Conservation (phyloP, 106 monocot species). For the Acorus gramineus region DNA sequence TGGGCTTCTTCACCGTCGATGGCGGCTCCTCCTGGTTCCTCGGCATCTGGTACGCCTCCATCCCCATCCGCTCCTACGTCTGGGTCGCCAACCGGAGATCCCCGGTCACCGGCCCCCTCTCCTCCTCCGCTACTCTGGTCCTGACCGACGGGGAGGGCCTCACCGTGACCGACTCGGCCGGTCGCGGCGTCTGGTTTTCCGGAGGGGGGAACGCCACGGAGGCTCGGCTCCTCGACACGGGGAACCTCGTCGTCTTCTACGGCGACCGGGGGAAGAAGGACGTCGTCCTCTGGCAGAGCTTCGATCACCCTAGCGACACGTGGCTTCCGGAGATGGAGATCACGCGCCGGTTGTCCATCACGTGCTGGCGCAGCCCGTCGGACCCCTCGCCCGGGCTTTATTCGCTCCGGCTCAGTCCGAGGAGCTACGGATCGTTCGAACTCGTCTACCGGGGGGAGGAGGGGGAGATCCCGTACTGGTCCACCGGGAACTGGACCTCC, state of each 20-base stretch:
- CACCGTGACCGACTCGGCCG: constrained; percentile 9
- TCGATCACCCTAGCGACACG: constrained; percentile 45
- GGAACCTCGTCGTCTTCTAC: constrained; percentile 41
- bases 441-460: constrained; percentile 17
- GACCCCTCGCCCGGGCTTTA: constrained; percentile 44
- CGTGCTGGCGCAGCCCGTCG: constrained; percentile 34
- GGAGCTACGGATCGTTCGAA: constrained; percentile 41
- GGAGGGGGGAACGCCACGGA: constrained; percentile 10
- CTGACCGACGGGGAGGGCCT: constrained; percentile 23
- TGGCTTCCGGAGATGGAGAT: constrained; percentile 42
- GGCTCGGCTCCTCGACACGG: constrained; percentile 30
- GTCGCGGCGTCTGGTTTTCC: constrained; percentile 22
- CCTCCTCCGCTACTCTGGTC: background rate
- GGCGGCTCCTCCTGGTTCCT: constrained; percentile 21
- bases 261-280: background rate
- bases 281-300: constrained; percentile 45
- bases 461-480: constrained; percentile 32
- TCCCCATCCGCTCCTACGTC: constrained; percentile 49
- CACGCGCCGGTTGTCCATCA: constrained; percentile 7
- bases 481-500: constrained; percentile 38
- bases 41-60: constrained; percentile 59
- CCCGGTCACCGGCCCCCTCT: constrained; percentile 5
- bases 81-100: constrained; percentile 53
- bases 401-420: constrained; percentile 31
- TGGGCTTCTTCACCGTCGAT: constrained; percentile 48